phyloP scores from a whole-genome alignment of 371 early-diverging fungal genomes.

The Syncephalastrum sp. region DNA sequence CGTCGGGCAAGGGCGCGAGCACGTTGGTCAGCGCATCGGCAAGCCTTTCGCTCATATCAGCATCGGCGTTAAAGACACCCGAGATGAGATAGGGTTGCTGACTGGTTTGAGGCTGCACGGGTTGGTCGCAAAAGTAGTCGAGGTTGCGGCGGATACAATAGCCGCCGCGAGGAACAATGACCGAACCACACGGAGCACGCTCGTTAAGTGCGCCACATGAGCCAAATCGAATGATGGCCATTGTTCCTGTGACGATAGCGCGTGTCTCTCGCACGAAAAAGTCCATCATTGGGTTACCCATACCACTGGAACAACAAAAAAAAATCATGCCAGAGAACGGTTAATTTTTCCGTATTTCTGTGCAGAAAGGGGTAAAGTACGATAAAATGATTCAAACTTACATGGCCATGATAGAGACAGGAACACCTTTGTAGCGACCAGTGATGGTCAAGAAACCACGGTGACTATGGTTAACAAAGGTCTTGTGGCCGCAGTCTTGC shows the following conservation, averaged over 20 bases:
- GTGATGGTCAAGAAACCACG: slow-evolving; percentile 93
- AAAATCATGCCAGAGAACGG: neutral
- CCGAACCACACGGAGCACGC: slow-evolving; percentile 62
- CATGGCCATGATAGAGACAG: slow-evolving; percentile 88
- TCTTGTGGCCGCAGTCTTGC: slow-evolving; percentile 48
- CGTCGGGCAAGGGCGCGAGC: slow-evolving; percentile 28
- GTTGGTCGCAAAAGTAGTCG: slow-evolving; percentile 63
- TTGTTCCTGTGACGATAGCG: slow-evolving; percentile 80
- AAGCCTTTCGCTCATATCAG: slow-evolving; percentile 50
- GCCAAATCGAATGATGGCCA: slow-evolving; percentile 86
- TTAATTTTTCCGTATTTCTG: neutral
- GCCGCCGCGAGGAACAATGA: slow-evolving; percentile 75
- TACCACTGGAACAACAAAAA: slow-evolving; percentile 34
- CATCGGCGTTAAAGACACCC: slow-evolving; percentile 62
- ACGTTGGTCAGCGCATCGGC: slow-evolving; percentile 30
- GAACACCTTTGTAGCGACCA: slow-evolving; percentile 77
- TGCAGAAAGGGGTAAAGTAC: too few species aligned
- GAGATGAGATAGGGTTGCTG: slow-evolving; percentile 68
- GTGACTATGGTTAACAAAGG: slow-evolving; percentile 65
- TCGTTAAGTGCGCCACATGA: slow-evolving; percentile 83
- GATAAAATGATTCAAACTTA: slow-evolving; percentile 19
- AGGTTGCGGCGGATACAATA: slow-evolving; percentile 77
- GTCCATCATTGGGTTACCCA: slow-evolving; percentile 92
- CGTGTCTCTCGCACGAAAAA: slow-evolving; percentile 91
- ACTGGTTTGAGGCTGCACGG: slow-evolving; percentile 26